Percentiles rank a stretch among this genome's conserved stretches.
These are phyloP conservation scores for Fraxinus velutina DNA, from an alignment of 305 asterid species.

Conservation along the genomic window DNA sequence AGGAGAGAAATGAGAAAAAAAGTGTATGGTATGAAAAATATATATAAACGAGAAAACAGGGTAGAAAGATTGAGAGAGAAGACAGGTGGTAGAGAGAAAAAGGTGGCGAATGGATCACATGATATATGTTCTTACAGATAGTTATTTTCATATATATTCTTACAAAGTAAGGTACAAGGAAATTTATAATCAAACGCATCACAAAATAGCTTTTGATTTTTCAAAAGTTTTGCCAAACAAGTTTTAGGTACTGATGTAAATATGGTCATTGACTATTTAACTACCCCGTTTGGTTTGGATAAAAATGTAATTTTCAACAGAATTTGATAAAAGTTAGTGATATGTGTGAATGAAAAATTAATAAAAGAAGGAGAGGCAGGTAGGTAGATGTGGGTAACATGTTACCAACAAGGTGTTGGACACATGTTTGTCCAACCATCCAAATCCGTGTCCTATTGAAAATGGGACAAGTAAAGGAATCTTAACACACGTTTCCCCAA, in stretches of 20 bases:
- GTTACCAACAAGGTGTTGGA: slow-evolving; percentile 30
- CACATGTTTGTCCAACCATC: slow-evolving; percentile 12
- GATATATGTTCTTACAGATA: background rate
- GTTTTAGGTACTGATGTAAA: no score
- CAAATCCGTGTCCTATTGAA: background rate
- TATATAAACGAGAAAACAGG: background rate
- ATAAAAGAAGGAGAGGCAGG: background rate
- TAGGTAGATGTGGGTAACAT: background rate
- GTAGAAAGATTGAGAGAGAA: background rate
- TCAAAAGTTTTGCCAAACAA: background rate
- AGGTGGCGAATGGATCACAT: slow-evolving; percentile 17
- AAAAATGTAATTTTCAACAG: no score
- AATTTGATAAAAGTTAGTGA: background rate
- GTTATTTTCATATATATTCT: background rate
- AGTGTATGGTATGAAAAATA: background rate
- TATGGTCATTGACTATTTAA: background rate
- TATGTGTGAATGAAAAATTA: background rate
- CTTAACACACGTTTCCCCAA: background rate
- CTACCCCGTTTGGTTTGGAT: background rate
- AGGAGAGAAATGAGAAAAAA: background rate
- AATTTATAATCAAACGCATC: background rate
- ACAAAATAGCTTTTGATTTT: background rate
- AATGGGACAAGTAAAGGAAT: background rate
- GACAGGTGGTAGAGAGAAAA: background rate
- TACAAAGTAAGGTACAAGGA: background rate